Evolutionary conservation across 2,329 filamentous ascomycete species (phyloP).

Genomic region (Epichloe festucae): DNA sequence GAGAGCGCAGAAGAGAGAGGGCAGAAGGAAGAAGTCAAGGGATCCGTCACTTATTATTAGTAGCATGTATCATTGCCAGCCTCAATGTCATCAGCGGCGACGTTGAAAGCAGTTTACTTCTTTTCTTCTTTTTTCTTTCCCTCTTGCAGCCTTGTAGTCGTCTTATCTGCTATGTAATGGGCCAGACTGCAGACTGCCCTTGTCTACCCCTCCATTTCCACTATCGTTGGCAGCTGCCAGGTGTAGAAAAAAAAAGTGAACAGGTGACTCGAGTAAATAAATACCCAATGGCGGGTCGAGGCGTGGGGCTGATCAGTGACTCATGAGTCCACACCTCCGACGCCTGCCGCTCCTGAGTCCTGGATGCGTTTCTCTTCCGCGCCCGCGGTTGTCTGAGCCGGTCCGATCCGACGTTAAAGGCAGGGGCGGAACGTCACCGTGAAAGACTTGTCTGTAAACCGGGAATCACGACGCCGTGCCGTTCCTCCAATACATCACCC

Average conservation of each 20-base stretch:
- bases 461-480: too few species aligned
- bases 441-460: too few species aligned
- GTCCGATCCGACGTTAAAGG: too few species aligned
- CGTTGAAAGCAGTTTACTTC: background rate
- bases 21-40: too few species aligned
- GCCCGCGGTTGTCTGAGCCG: too few species aligned
- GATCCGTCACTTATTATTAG: too few species aligned
- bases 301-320: background rate
- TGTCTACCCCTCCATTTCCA: background rate
- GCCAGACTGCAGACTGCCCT: background rate
- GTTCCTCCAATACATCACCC: too few species aligned
- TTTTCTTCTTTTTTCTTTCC: background rate
- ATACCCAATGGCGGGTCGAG: background rate
- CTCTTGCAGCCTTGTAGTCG: background rate
- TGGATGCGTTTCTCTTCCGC: too few species aligned
- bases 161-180: background rate
- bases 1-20: too few species aligned
- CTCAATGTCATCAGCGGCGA: background rate
- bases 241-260: background rate
- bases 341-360: background rate
- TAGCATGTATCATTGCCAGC: too few species aligned
- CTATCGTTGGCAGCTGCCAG: background rate
- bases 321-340: background rate
- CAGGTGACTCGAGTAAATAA: conserved; percentile 2
- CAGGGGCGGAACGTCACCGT: too few species aligned